Base-by-base conservation (phyloP, 768 basidiomycete species). In the Trametes gibbosa region DNA sequence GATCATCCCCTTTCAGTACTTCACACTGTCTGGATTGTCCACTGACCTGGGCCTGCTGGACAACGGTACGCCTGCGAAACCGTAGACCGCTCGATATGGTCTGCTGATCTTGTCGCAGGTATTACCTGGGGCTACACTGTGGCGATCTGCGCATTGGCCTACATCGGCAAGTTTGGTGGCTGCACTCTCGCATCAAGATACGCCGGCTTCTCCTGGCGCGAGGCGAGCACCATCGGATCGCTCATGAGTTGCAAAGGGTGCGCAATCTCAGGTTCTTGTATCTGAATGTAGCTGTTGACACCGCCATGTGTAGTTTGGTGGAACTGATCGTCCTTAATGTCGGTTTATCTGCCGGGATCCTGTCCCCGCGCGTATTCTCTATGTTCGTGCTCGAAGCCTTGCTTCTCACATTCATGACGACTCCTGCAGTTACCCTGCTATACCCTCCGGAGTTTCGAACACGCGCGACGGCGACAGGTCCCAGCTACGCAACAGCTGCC, bases 291-390 rank as follows among this genome's bases (percentile, higher is more conserved):
- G 32, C 32, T 27, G 21, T 21, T 42, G 17, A 42, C 17, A 43
- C 37, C 10, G 5, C 3, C 7, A 9, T 21, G 13, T 17, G 17
- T 50, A 91, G 89, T 23, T 79, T 97, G 5, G 90, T 98, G 10
- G 95, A 97, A 68, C 79, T 98, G 17, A 97, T 98, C 66, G 95
- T 98, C 3, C 85, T 98, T 62, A 99, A 98, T 66, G 91, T 98
- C 62, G 95, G 96, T 3, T 77, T 96, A 2, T 76, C 81, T 2
- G 93, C 91, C 3, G 84, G 84, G 0, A 94, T 96, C 50, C 77
- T 98, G 21, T 63, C 59, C 1, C 65, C 77, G 75, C 81, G 81
- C 24, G 89, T 97, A 7, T 95, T 98, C 74, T 90, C 92, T 0
- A 98, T 97, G 93, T 95, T 98, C 66, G 93, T 98, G 40, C 77